phyloP scores from a whole-genome alignment of 169 alveolate species.

The Ichthyophthirius multifiliis region DNA sequence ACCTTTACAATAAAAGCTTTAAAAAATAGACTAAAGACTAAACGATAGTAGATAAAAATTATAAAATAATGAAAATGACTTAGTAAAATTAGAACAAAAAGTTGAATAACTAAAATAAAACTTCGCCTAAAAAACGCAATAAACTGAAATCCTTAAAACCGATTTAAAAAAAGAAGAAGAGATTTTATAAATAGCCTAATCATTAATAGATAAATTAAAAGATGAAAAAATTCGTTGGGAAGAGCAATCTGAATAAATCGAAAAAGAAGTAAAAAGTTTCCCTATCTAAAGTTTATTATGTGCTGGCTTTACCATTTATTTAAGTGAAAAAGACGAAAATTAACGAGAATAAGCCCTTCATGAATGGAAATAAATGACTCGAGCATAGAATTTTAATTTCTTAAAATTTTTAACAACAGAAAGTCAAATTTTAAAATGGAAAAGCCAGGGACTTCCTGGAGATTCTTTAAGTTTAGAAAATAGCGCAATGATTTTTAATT shows the following conservation, averaged over 20 bases:
- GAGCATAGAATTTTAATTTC: conserved; percentile 54
- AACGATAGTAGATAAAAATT: conserved; percentile 71
- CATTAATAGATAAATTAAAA: conserved; percentile 78
- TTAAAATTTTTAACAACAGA: conserved; percentile 83
- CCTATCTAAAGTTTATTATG: conserved; percentile 84
- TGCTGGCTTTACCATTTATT: conserved; percentile 84
- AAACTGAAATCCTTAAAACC: conserved; percentile 85
- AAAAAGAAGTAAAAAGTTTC: conserved; percentile 66
- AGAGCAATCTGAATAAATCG: conserved; percentile 68
- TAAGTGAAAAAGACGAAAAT: conserved; percentile 83
- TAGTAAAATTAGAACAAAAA: conserved; percentile 73
- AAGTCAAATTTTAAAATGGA: conserved; percentile 85
- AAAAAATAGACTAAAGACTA: conserved; percentile 60
- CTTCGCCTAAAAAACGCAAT: conserved; percentile 81
- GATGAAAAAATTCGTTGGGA: conserved; percentile 91
- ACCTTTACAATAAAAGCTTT: conserved; percentile 84
- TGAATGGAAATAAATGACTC: conserved; percentile 66
- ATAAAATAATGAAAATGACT: conserved; percentile 73
- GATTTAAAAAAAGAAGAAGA: conserved; percentile 85
- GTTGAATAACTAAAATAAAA: conserved; percentile 75
- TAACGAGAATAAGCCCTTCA: conserved; percentile 59
- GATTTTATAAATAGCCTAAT: conserved; percentile 75
- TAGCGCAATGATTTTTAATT: conserved; percentile 75
- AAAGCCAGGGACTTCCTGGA: conserved; percentile 89
- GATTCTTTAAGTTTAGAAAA: conserved; percentile 90